phyloP scores from a whole-genome alignment of 2,329 filamentous ascomycete species.

The Alternaria panax region DNA sequence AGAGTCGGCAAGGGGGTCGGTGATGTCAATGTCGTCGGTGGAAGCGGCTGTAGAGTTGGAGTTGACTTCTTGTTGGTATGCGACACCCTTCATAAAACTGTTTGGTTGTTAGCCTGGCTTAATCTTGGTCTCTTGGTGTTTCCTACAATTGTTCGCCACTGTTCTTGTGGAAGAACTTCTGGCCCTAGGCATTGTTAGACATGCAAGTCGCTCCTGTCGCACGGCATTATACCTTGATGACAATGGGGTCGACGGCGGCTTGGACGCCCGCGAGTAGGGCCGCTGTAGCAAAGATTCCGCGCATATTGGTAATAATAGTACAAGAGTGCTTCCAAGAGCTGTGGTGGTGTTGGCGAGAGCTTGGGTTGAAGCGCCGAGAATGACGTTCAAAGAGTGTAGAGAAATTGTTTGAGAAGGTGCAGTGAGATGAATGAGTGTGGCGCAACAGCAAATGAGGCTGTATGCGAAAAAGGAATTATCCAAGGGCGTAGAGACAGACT shows the following conservation, averaged over 20 bases:
- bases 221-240: slow-evolving; percentile 68
- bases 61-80: slow-evolving; percentile 83
- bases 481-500: slow-evolving; percentile 39
- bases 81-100: slow-evolving; percentile 87
- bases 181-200: slow-evolving; percentile 60
- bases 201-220: slow-evolving; percentile 6
- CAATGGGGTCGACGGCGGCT: slow-evolving; percentile 68
- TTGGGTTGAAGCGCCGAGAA: slow-evolving; percentile 36
- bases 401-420: slow-evolving; percentile 16
- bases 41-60: slow-evolving; percentile 62
- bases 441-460: slow-evolving; percentile 34
- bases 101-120: slow-evolving; percentile 24
- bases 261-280: slow-evolving; percentile 61
- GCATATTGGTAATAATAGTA: slow-evolving; percentile 58
- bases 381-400: slow-evolving; percentile 22
- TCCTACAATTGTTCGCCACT: slow-evolving; percentile 72
- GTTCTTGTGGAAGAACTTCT: slow-evolving; percentile 89
- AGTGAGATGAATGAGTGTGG: slow-evolving; percentile 30
- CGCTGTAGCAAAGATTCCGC: slow-evolving; percentile 58
- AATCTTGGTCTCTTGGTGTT: neutral
- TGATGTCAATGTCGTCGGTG: slow-evolving; percentile 63
- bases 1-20: slow-evolving; percentile 80
- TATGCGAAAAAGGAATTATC: slow-evolving; percentile 29
- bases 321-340: slow-evolving; percentile 37
- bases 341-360: slow-evolving; percentile 34